phyloP scores from a whole-genome alignment of 805 yeast genomes.

The Ascoidea rubescens region DNA sequence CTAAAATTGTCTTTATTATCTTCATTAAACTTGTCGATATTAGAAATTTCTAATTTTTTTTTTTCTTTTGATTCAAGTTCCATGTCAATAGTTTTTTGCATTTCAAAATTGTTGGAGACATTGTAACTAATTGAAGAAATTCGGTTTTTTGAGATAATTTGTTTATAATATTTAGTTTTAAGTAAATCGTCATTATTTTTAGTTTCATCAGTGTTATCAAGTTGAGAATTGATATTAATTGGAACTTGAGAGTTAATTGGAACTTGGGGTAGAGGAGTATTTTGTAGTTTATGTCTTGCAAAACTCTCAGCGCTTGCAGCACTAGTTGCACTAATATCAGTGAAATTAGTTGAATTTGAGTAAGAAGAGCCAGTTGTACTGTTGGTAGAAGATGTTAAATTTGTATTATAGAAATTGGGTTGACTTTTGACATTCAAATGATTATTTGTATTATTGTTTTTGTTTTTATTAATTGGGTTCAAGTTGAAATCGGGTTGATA shows the following conservation, averaged over 20 bases:
- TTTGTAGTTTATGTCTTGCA: slow-evolving; percentile 54
- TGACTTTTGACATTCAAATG: neutral
- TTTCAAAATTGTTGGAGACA: neutral
- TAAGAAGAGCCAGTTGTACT: neutral
- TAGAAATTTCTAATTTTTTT: no score
- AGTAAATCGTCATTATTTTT: neutral
- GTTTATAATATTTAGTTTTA: no score
- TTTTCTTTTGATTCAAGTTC: neutral
- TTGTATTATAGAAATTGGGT: neutral
- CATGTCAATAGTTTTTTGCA: neutral
- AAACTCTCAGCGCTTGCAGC: slow-evolving; percentile 86
- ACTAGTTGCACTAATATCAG: slow-evolving; percentile 50
- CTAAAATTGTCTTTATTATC: no score
- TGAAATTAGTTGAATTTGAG: slow-evolving; percentile 17
- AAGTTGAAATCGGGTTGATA: slow-evolving; percentile 12
- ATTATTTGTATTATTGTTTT: neutral
- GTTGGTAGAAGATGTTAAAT: neutral
- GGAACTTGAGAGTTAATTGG: neutral
- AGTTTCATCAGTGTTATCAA: neutral
- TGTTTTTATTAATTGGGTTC: slow-evolving; percentile 9
- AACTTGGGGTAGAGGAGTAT: slow-evolving; percentile 5
- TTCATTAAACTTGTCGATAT: neutral
- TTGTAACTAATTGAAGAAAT: no score
- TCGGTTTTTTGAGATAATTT: neutral
- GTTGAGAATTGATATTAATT: neutral